Evolutionary conservation across 2,329 filamentous ascomycete species (phyloP).

Genomic region (Penicillium crustosum): DNA sequence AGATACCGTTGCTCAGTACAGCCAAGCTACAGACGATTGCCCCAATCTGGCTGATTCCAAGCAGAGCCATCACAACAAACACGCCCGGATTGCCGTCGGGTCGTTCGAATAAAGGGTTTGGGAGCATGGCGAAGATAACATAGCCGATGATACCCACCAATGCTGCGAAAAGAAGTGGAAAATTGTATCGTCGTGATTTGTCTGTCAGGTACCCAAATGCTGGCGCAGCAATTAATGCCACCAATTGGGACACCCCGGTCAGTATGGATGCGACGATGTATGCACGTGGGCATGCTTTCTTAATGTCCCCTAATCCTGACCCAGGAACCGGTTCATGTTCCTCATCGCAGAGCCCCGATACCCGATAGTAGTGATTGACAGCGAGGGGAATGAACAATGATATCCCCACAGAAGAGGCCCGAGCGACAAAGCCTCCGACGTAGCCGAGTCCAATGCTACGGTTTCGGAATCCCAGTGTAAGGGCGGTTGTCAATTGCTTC

Average conservation of each 20-base stretch:
- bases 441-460: constrained; percentile 82
- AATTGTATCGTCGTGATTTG: constrained; percentile 63
- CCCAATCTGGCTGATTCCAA: constrained; percentile 92
- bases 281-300: constrained; percentile 78
- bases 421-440: constrained; percentile 88
- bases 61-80: constrained; percentile 73
- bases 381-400: constrained; percentile 92
- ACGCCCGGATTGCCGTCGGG: constrained; percentile 67
- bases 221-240: constrained; percentile 81
- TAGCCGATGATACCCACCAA: constrained; percentile 77
- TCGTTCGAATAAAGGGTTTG: constrained; percentile 72
- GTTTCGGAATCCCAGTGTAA: constrained; percentile 72
- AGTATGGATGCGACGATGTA: constrained; percentile 86
- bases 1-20: constrained; percentile 76
- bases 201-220: constrained; percentile 84
- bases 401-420: constrained; percentile 91
- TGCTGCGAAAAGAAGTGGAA: constrained; percentile 71
- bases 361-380: constrained; percentile 86
- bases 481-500: constrained; percentile 60
- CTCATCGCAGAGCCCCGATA: constrained; percentile 71
- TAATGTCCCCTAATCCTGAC: constrained; percentile 60
- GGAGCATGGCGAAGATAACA: constrained; percentile 68
- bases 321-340: constrained; percentile 33
- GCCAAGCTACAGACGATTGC: constrained; percentile 95
- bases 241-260: constrained; percentile 83